Percentiles rank a stretch among this genome's conserved stretches.
Evolutionary conservation across 116 monocot species (phyloP).

Genomic region (Zostera marina): DNA sequence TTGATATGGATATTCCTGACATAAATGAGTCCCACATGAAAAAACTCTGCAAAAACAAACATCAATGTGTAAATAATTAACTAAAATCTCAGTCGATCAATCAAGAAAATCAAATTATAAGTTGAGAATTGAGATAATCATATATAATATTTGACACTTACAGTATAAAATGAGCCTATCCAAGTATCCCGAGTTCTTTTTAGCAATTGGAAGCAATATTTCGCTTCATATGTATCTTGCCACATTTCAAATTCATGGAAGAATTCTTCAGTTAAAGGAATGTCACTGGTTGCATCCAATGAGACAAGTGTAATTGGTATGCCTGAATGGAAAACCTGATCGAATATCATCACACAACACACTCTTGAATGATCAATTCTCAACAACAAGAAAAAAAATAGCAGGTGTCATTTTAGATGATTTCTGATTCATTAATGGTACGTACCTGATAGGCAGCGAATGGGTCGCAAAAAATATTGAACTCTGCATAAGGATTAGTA

Average conservation of each 20-base stretch:
- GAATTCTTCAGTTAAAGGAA: conserved; percentile 50
- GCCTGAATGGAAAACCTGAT: conserved; percentile 74
- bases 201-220: conserved; percentile 52
- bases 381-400: too few relatives aligned
- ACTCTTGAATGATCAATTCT: too few relatives aligned
- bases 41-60: conserved; percentile 34
- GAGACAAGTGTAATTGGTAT: conserved; percentile 67
- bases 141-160: conserved; percentile 22
- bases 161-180: conserved; percentile 45
- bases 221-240: conserved; percentile 62
- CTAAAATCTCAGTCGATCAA: too few relatives aligned
- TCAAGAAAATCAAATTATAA: too few relatives aligned
- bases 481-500: conserved; percentile 78
- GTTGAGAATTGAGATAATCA: too few relatives aligned
- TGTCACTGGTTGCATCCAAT: conserved; percentile 78
- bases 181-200: conserved; percentile 48
- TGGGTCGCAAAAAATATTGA: conserved; percentile 77
- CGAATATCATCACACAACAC: too few relatives aligned
- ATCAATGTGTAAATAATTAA: too few relatives aligned
- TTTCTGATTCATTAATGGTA: too few relatives aligned
- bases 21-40: conserved; percentile 93
- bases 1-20: conserved; percentile 49
- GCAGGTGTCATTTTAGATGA: too few relatives aligned
- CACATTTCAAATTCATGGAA: conserved; percentile 34
- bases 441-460: conserved; percentile 85